Conservation (phyloP, 139 green algal species). For the Closterium sp. region DNA sequence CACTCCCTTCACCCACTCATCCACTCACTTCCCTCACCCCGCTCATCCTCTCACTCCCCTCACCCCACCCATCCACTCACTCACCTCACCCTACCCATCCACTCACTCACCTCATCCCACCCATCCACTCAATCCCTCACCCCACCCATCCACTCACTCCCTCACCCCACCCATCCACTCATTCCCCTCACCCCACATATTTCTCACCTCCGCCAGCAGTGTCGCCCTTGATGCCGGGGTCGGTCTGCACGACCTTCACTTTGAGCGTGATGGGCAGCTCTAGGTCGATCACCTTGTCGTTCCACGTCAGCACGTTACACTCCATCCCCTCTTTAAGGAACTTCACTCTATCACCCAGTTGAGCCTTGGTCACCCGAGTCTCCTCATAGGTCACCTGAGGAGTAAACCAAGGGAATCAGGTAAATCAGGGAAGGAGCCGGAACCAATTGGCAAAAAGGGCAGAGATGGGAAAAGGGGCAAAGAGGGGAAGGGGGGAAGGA, state of each 20-base stretch:
- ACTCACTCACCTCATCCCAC: too few species aligned
- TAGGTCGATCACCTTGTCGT: constrained; percentile 67
- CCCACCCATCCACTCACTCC: too few species aligned
- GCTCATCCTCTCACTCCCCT: too few species aligned
- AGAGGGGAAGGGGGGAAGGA: neutral
- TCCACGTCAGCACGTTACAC: constrained; percentile 79
- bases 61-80: neutral
- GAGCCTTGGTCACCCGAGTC: constrained; percentile 76
- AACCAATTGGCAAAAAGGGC: too few species aligned
- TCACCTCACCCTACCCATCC: neutral
- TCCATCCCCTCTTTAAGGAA: constrained; percentile 86
- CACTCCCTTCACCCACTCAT: neutral
- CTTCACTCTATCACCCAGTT: constrained; percentile 70
- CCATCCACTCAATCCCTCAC: too few species aligned
- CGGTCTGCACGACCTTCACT: constrained; percentile 59
- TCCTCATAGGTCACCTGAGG: constrained; percentile 84
- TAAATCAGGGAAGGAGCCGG: too few species aligned
- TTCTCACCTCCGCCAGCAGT: too few species aligned
- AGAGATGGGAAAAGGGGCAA: too few species aligned
- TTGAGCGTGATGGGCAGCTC: constrained; percentile 46
- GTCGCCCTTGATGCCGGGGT: constrained; percentile 81
- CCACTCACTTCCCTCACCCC: too few species aligned
- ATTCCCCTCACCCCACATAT: neutral
- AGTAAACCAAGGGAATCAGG: neutral
- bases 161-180: neutral